Conservation (phyloP, 2,329 filamentous ascomycete species). For the Fusarium liriodendri region DNA sequence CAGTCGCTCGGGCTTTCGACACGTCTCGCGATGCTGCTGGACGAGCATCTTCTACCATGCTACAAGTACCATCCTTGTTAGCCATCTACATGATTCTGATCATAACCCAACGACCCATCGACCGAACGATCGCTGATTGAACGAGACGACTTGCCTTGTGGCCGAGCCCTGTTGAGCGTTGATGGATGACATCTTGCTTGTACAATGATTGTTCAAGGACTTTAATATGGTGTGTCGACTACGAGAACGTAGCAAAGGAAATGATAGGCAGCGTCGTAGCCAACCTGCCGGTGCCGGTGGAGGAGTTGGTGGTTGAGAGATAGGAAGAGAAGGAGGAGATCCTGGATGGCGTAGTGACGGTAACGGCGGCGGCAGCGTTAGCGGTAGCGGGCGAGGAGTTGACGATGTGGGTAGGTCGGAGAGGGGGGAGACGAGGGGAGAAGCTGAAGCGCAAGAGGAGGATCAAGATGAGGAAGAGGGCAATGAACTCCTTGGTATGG, state of each 20-base stretch:
- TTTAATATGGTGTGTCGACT: background rate
- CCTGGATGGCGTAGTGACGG: background rate
- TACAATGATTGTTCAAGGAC: background rate
- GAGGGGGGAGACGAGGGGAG: background rate
- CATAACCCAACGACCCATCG: background rate
- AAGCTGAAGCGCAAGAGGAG: background rate
- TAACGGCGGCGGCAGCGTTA: too few species aligned
- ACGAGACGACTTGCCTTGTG: conserved; percentile 15
- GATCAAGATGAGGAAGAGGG: background rate
- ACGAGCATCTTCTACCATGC: background rate
- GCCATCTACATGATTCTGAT: background rate
- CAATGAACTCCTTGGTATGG: background rate
- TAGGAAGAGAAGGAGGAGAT: background rate
- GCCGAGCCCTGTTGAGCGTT: conserved; percentile 19
- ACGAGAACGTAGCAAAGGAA: background rate
- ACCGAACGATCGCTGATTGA: background rate
- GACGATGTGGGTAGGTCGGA: background rate
- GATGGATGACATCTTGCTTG: conserved; percentile 21
- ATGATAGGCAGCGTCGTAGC: background rate
- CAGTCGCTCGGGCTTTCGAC: background rate
- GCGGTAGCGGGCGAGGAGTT: too few species aligned
- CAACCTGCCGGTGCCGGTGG: background rate
- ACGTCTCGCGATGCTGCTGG: conserved; percentile 4
- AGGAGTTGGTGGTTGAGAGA: background rate
- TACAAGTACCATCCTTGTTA: conserved; percentile 14